Conservation (phyloP, 805 yeast species). For the Diddensiella caesifluorescens region DNA sequence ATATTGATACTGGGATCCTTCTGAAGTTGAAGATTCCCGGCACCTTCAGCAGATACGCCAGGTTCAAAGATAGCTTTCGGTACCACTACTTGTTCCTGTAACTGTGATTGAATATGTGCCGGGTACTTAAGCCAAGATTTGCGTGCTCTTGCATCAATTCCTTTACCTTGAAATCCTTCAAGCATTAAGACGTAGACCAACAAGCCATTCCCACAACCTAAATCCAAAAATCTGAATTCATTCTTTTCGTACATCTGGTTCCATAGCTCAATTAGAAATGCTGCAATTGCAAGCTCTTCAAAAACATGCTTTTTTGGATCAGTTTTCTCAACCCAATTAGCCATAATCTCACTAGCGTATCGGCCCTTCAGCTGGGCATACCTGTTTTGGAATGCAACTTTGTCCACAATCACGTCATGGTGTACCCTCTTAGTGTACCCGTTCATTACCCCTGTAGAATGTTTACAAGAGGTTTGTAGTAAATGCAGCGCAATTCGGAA, state of each 20-base stretch:
- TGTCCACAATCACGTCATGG: conserved; percentile 81
- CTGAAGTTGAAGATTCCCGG: conserved; percentile 1
- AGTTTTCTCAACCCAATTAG: conserved; percentile 86
- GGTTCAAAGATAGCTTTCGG: conserved; percentile 42
- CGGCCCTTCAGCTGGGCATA: conserved; percentile 77
- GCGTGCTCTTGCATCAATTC: conserved; percentile 84
- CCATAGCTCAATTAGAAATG: conserved; percentile 89
- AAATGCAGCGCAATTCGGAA: conserved; percentile 78
- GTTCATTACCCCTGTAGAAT: conserved; percentile 72
- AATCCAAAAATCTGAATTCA: conserved; percentile 69
- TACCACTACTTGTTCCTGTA: conserved; percentile 76
- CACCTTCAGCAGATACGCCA: neutral
- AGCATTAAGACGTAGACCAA: conserved; percentile 63
- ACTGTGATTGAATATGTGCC: conserved; percentile 46
- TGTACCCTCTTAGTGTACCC: conserved; percentile 86
- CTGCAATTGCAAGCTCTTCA: conserved; percentile 94
- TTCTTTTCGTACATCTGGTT: conserved; percentile 39
- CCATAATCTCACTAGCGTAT: conserved; percentile 69
- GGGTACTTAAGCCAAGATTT: conserved; percentile 86
- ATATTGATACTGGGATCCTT: conserved; percentile 13
- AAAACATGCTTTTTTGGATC: conserved; percentile 95
- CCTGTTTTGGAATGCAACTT: conserved; percentile 74
- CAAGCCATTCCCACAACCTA: conserved; percentile 95
- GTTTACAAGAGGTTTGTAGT: conserved; percentile 73
- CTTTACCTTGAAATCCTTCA: conserved; percentile 81